Conservation (phyloP, 371 early-diverging fungal genomes). For the Mortierella sp. region DNA sequence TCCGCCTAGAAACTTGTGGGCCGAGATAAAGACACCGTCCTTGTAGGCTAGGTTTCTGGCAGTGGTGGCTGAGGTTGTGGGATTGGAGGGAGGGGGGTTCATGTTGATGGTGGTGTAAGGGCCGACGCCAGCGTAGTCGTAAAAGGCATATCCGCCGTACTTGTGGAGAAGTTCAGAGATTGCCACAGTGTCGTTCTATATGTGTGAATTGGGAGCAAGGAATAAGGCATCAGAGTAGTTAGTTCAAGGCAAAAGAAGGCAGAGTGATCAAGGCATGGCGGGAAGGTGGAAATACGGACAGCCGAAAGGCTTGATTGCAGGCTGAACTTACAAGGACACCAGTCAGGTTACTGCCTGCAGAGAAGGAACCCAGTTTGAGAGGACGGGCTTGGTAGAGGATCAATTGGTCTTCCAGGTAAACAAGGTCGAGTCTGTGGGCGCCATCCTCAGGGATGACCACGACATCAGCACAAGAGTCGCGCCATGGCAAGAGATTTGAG, state of each 20-base stretch:
- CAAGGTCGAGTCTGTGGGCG: constrained; percentile 23
- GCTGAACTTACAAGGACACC: constrained; percentile 36
- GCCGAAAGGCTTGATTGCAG: not conserved
- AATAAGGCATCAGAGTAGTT: not conserved
- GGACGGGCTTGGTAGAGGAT: constrained; percentile 25
- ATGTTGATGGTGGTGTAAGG: constrained; percentile 44
- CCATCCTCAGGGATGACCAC: constrained; percentile 31
- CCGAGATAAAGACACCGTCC: constrained; percentile 41
- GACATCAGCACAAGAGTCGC: constrained; percentile 43
- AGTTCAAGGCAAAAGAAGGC: not conserved
- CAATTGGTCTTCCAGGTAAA: constrained; percentile 28
- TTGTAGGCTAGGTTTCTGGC: constrained; percentile 42
- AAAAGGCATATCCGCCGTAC: constrained; percentile 31
- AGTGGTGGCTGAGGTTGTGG: not conserved
- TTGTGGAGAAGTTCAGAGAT: constrained; percentile 46
- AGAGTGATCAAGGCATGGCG: too few species aligned
- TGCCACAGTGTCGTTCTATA: constrained; percentile 44
- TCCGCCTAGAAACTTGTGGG: constrained; percentile 51
- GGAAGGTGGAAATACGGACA: not conserved
- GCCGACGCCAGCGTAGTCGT: constrained; percentile 41
- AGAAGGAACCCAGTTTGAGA: constrained; percentile 36
- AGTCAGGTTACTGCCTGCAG: constrained; percentile 48
- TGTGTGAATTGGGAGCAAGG: too few species aligned
- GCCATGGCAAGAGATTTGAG: constrained; percentile 47
- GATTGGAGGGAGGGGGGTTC: constrained; percentile 35